Percentiles rank a stretch among this genome's conserved stretches.
These are phyloP conservation scores for Hippophae gyantsensis DNA, from an alignment of 306 rosid genomes.

Conservation along the genomic window DNA sequence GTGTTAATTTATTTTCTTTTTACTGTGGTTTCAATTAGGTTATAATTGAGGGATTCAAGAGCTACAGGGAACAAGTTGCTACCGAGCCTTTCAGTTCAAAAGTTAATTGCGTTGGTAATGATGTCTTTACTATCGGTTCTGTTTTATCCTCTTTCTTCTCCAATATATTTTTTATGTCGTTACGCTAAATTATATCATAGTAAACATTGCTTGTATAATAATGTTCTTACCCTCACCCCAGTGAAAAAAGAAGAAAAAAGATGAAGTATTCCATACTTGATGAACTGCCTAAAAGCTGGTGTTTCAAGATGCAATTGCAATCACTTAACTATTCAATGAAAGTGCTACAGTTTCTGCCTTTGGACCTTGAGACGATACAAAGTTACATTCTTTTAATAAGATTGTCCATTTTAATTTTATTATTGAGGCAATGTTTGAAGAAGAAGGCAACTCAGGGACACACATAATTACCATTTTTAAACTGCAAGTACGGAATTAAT, in stretches of 20 bases:
- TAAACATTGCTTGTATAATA: too few species aligned
- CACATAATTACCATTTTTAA: too few species aligned
- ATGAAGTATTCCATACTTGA: too few species aligned
- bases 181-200: not conserved
- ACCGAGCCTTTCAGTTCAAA: constrained; percentile 94
- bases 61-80: constrained; percentile 84
- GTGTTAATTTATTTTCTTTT: constrained; percentile 6
- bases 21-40: constrained; percentile 32
- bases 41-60: constrained; percentile 90
- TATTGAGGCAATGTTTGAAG: too few species aligned
- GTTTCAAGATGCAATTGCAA: not conserved
- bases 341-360: not conserved
- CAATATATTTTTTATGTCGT: not conserved
- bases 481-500: too few species aligned
- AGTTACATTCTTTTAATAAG: too few species aligned
- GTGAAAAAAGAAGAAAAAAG: too few species aligned
- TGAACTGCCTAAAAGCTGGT: not conserved
- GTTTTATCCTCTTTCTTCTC: constrained; percentile 13
- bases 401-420: too few species aligned
- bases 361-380: not conserved
- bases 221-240: too few species aligned
- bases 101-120: constrained; percentile 95
- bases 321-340: not conserved
- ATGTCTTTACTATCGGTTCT: constrained; percentile 11
- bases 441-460: too few species aligned